phyloP scores from a whole-genome alignment of 257 asterid genomes.

The Phtheirospermum japonicum region DNA sequence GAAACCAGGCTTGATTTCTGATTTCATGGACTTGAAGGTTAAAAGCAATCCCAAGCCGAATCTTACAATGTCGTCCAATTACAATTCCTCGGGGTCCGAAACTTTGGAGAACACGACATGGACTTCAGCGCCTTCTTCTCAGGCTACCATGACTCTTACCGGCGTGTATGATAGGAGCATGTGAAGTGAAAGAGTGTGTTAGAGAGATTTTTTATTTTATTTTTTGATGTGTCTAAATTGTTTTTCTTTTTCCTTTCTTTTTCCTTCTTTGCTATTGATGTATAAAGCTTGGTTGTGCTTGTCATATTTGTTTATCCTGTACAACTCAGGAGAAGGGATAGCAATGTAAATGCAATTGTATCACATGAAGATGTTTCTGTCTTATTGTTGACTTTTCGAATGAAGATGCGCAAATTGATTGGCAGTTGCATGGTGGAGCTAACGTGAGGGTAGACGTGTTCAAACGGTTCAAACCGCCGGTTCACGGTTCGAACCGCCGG shows the following conservation, averaged over 20 bases:
- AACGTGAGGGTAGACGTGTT: no score
- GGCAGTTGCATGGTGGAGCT: no score
- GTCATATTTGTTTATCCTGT: slow-evolving; percentile 10
- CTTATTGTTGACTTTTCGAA: background rate
- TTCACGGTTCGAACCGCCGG: no score
- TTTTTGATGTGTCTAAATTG: background rate
- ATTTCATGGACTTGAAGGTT: slow-evolving; percentile 84
- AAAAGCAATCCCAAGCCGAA: slow-evolving; percentile 43
- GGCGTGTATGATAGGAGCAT: slow-evolving; percentile 43
- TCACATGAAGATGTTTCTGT: background rate
- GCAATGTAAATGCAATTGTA: slow-evolving; percentile 24
- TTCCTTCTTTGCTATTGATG: background rate
- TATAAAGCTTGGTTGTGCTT: slow-evolving; percentile 12
- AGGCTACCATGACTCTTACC: slow-evolving; percentile 51
- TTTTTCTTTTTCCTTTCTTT: background rate
- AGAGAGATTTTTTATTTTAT: slow-evolving; percentile 1
- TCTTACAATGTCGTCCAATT: slow-evolving; percentile 28
- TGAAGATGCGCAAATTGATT: no score
- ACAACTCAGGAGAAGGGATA: background rate
- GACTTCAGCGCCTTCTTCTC: slow-evolving; percentile 52
- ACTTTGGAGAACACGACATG: slow-evolving; percentile 36
- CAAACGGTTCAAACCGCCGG: no score
- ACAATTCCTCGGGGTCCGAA: slow-evolving; percentile 55
- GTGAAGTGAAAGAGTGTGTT: slow-evolving; percentile 25
- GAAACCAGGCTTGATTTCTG: slow-evolving; percentile 87